phyloP scores from a whole-genome alignment of 495 filamentous ascomycete species.

The Hypoxylon rickii region DNA sequence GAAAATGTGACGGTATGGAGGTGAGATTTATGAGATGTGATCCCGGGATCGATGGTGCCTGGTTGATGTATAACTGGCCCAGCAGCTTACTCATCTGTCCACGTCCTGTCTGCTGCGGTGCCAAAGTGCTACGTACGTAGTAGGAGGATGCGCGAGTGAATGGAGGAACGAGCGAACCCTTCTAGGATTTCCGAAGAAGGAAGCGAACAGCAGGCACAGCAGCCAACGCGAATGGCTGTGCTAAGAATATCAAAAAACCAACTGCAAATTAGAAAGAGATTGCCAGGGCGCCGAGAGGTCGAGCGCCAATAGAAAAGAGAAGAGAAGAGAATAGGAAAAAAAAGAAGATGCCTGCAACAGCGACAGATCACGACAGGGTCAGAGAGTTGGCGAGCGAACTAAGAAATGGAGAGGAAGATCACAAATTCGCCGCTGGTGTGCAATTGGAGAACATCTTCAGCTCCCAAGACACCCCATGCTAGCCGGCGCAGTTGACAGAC shows the following conservation, averaged over 20 bases:
- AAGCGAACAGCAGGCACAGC: slow-evolving; percentile 10
- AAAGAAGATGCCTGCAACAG: slow-evolving; percentile 10
- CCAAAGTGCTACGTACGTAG: too few relatives aligned
- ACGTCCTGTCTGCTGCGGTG: too few relatives aligned
- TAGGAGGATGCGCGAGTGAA: too few relatives aligned
- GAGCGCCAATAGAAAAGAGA: slow-evolving; percentile 10
- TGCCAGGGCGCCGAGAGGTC: slow-evolving; percentile 25
- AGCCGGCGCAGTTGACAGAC: slow-evolving; percentile 5
- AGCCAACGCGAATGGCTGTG: slow-evolving; percentile 12
- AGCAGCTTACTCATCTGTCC: slow-evolving; percentile 7
- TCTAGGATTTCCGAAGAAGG: slow-evolving; percentile 21
- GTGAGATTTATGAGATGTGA: too few relatives aligned
- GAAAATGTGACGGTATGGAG: too few relatives aligned
- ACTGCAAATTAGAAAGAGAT: slow-evolving; percentile 12
- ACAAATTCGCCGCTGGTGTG: slow-evolving; percentile 23
- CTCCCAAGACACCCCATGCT: slow-evolving; percentile 2
- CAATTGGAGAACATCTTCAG: slow-evolving; percentile 28
- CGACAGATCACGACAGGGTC: slow-evolving; percentile 17
- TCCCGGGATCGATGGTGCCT: too few relatives aligned
- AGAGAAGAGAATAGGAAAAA: slow-evolving; percentile 10
- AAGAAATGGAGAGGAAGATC: slow-evolving; percentile 22
- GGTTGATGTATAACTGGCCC: slow-evolving; percentile 15
- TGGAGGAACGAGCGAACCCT: slow-evolving; percentile 19
- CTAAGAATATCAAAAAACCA: slow-evolving; percentile 7
- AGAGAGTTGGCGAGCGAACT: slow-evolving; percentile 13